phyloP scores from a whole-genome alignment of 2,329 filamentous ascomycete genomes.

The Proliferodiscus dingleyae region DNA sequence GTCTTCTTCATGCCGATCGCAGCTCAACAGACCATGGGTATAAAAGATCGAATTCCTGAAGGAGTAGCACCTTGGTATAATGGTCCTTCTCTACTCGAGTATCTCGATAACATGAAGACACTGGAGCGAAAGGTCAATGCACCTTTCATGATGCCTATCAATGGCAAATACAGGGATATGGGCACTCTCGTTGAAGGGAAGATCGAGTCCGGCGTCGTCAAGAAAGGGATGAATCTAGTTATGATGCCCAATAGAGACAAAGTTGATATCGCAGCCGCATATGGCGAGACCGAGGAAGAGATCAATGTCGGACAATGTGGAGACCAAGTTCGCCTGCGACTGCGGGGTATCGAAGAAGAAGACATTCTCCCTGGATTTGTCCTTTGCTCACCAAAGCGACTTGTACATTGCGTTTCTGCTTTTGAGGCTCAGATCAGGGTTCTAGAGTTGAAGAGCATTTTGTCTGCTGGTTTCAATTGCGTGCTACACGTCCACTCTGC shows the following conservation, averaged over 20 bases:
- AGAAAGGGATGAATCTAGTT: constrained; percentile 78
- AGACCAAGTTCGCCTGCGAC: constrained; percentile 87
- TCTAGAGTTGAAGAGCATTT: constrained; percentile 87
- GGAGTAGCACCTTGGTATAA: constrained; percentile 77
- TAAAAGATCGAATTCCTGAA: constrained; percentile 82
- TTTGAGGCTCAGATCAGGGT: constrained; percentile 98
- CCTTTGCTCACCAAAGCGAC: constrained; percentile 86
- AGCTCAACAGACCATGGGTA: constrained; percentile 77
- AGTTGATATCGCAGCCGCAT: constrained; percentile 77
- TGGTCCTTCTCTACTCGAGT: constrained; percentile 88
- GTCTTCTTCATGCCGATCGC: constrained; percentile 95
- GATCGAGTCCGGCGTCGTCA: constrained; percentile 89
- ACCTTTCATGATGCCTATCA: constrained; percentile 98
- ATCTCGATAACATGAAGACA: constrained; percentile 87
- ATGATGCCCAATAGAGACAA: constrained; percentile 95
- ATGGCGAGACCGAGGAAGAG: constrained; percentile 95
- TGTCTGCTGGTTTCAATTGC: constrained; percentile 94
- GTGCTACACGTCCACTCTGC: constrained; percentile 96
- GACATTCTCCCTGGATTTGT: constrained; percentile 95
- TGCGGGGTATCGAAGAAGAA: constrained; percentile 95
- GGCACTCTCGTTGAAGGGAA: constrained; percentile 97
- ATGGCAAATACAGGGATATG: constrained; percentile 94
- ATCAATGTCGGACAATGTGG: constrained; percentile 76
- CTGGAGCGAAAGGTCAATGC: constrained; percentile 95
- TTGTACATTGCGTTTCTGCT: constrained; percentile 80